Evolutionary conservation across 345 rosid genomes (phyloP).

Genomic region (Raphanus sativus): DNA sequence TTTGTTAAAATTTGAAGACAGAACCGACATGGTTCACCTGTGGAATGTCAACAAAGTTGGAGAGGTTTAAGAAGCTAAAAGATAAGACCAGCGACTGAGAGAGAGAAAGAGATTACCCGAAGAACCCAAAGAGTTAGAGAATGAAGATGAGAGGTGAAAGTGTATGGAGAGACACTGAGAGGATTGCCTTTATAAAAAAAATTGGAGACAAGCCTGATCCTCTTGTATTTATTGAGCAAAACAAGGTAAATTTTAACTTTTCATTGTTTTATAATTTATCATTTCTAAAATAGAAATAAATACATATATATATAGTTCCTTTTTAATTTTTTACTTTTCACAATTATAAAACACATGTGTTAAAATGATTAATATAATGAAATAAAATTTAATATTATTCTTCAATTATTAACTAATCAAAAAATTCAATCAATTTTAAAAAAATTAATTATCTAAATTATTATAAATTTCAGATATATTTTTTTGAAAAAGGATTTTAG

Average conservation of each 20-base stretch:
- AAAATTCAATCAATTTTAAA: too few relatives aligned
- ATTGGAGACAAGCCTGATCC: background rate
- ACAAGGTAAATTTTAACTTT: background rate
- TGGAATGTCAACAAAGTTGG: background rate
- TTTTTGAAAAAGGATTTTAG: too few relatives aligned
- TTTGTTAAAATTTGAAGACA: conserved; percentile 12
- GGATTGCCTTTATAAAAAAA: background rate
- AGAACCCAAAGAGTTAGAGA: conserved; percentile 21
- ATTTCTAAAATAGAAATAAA: too few relatives aligned
- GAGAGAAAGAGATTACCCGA: conserved; percentile 32
- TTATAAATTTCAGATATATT: too few relatives aligned
- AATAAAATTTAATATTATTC: too few relatives aligned
- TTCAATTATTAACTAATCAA: too few relatives aligned
- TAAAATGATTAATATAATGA: too few relatives aligned
- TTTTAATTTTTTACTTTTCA: too few relatives aligned
- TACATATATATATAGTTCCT: too few relatives aligned
- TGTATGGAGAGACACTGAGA: background rate
- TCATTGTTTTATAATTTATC: background rate
- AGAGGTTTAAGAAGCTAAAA: conserved; percentile 17
- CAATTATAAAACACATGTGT: too few relatives aligned
- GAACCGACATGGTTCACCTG: background rate
- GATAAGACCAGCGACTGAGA: background rate
- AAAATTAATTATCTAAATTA: too few relatives aligned
- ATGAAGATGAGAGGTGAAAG: conserved; percentile 15
- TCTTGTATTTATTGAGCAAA: background rate